Conservation (phyloP, 116 monocot species). For the Papilionanthe hybrid region DNA sequence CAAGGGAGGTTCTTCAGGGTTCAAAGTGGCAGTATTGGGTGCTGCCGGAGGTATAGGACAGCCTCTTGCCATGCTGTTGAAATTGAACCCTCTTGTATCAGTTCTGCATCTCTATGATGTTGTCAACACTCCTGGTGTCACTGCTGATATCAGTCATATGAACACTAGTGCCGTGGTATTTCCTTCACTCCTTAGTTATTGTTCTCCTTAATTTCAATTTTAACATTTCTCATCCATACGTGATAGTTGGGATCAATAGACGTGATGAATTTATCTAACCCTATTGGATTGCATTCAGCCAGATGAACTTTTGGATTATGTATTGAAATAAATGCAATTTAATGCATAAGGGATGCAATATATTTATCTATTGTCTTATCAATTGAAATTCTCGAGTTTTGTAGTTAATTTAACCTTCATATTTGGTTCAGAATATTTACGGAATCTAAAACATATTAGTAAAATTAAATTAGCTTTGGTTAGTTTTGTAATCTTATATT, state of each 20-base stretch:
- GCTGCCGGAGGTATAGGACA: constrained; percentile 60
- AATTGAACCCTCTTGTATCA: constrained; percentile 49
- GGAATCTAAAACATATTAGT: too few relatives aligned
- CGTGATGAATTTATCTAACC: neutral
- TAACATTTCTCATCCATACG: neutral
- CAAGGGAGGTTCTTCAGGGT: constrained; percentile 48
- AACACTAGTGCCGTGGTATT: constrained; percentile 53
- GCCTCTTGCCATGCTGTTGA: constrained; percentile 46
- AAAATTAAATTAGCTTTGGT: neutral
- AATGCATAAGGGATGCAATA: neutral
- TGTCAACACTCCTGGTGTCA: constrained; percentile 44
- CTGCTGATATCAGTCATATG: constrained; percentile 58
- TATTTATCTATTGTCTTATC: neutral
- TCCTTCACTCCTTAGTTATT: neutral
- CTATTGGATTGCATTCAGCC: neutral
- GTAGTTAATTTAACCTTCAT: neutral
- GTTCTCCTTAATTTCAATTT: neutral
- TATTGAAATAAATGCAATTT: neutral
- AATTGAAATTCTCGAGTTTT: neutral
- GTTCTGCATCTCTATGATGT: constrained; percentile 54
- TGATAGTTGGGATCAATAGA: neutral
- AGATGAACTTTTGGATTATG: neutral
- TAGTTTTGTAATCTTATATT: neutral
- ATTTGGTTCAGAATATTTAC: neutral
- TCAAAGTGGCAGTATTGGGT: constrained; percentile 47